Base-by-base conservation (phyloP, 768 basidiomycete genomes). In the Fibroporia radiculosa region DNA sequence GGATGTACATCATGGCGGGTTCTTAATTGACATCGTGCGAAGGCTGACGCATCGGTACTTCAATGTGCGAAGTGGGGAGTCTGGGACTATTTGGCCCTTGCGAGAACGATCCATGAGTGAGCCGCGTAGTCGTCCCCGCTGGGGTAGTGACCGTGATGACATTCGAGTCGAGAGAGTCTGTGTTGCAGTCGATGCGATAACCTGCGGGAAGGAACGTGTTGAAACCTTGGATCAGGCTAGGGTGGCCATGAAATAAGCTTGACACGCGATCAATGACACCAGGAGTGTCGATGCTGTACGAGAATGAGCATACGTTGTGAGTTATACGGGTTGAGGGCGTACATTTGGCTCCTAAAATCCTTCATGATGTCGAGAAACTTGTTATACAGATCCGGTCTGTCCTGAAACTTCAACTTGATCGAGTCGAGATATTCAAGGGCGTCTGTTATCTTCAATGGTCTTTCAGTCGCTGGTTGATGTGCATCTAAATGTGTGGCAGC, bases 241-340 rank as follows among this genome's bases (percentile, higher is more conserved):
- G 89, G 56, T 96, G 91, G 1, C 89, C 90, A 45, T 82, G 78
- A 68, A 99, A 98, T 20, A 99, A 80, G 39, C 82, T 77, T 1
- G 93, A 95, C 23, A 97, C 95, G 42, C 93, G 89, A 58, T 83
- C 82, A 58, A 99, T 99, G 37, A 99, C 95, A 28, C 92, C 93
- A 0, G 95, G 95, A 0, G 95, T 99, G 64, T 97, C 93, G 62
- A 99, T 97, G 28, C 93, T 95, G 59, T 13, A 3, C 31, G 26
- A 8, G 6, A 24, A 22, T 18, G 37, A 13, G 37, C n/a, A n/a
- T n/a, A n/a, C n/a, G n/a, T n/a, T n/a, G n/a, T n/a, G n/a, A n/a
- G n/a, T n/a, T n/a, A n/a, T n/a, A n/a, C n/a, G n/a, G n/a, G n/a
- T n/a, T n/a, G n/a, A n/a, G n/a, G n/a, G n/a, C n/a, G n/a, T n/a